Evolutionary conservation across 345 rosid genomes (phyloP).

Genomic region (Corymbia maculata): DNA sequence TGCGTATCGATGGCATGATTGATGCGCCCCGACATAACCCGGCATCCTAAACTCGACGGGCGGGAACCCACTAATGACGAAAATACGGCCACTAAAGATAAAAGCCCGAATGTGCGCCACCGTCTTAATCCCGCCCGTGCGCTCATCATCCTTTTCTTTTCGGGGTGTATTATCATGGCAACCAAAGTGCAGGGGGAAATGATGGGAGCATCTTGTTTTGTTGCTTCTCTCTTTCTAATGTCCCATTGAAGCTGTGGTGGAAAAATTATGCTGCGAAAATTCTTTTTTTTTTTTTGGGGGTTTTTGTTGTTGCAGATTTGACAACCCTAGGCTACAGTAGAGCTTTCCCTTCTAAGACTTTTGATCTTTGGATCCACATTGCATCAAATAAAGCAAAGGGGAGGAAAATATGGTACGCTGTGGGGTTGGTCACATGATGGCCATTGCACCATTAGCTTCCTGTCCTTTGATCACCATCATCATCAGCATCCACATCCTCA

Average conservation of each 20-base stretch:
- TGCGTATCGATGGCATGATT: neutral
- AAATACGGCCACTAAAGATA: neutral
- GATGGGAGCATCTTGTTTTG: neutral
- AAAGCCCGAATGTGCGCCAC: neutral
- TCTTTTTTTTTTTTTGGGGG: neutral
- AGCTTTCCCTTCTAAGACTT: neutral
- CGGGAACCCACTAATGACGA: neutral
- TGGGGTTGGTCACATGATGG: neutral
- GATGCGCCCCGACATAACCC: neutral
- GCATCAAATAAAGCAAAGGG: neutral
- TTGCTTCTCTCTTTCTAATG: neutral
- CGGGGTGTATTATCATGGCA: neutral
- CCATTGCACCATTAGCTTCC: neutral
- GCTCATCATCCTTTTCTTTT: neutral
- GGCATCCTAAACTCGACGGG: neutral
- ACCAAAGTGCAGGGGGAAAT: neutral
- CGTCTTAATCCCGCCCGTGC: neutral
- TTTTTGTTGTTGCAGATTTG: neutral
- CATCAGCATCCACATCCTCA: neutral
- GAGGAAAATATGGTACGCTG: neutral
- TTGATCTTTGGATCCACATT: conserved; percentile 6
- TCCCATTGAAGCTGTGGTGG: neutral
- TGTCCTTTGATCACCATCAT: neutral
- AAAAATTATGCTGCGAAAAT: neutral
- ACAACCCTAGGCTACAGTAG: neutral